Evolutionary conservation across 1,139 yeast species (phyloP).

Genomic region (Suhomyces chickasaworum): DNA sequence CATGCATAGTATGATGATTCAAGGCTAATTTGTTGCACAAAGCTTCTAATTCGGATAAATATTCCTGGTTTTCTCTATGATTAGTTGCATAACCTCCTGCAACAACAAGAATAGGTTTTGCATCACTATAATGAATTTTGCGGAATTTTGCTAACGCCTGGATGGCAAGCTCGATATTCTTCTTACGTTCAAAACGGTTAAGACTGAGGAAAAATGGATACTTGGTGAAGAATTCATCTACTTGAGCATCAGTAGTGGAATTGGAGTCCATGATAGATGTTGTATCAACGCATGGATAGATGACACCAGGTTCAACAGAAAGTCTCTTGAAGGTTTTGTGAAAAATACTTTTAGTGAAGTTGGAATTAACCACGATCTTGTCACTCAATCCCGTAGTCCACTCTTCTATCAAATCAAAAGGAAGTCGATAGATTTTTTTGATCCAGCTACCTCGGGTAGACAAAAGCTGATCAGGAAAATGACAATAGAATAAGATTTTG

Average conservation of each 20-base stretch:
- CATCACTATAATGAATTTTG: constrained; percentile 20
- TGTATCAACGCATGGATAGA: constrained; percentile 85
- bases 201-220: constrained; percentile 64
- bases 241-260: constrained; percentile 28
- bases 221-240: constrained; percentile 35
- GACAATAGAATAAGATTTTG: constrained; percentile 81
- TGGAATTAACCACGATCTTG: constrained; percentile 80
- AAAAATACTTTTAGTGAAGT: constrained; percentile 75
- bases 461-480: constrained; percentile 88
- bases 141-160: constrained; percentile 54
- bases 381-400: constrained; percentile 79
- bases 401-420: constrained; percentile 83
- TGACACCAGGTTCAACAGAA: constrained; percentile 59
- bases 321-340: constrained; percentile 59
- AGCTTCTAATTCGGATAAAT: constrained; percentile 59
- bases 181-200: constrained; percentile 86
- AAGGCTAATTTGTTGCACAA: constrained; percentile 52
- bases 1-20: constrained; percentile 49
- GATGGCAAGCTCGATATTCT: constrained; percentile 78
- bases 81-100: constrained; percentile 93
- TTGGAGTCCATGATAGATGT: constrained; percentile 23
- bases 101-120: constrained; percentile 53
- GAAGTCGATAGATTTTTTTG: constrained; percentile 69
- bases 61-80: constrained; percentile 74
- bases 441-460: constrained; percentile 59